These are phyloP conservation scores for Pseudofabraea citricarpa DNA, from an alignment of 2,329 filamentous ascomycete genomes.

Conservation along the genomic window DNA sequence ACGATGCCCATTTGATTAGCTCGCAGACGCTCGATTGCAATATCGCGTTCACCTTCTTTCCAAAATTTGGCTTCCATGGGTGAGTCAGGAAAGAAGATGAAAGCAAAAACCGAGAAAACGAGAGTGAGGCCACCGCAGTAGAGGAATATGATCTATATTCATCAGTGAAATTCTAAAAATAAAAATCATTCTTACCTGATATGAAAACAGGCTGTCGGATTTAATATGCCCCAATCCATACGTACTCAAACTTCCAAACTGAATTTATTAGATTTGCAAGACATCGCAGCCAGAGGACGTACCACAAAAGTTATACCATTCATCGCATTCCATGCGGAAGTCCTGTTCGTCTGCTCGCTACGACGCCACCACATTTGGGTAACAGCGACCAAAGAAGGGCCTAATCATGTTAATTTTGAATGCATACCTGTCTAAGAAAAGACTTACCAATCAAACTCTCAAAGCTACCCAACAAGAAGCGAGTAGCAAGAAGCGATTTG, in stretches of 20 bases:
- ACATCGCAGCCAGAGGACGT: not conserved
- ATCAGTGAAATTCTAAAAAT: constrained; percentile 34
- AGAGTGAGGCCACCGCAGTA: constrained; percentile 13
- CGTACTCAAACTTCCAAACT: not conserved
- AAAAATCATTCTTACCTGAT: constrained; percentile 25
- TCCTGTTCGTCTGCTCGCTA: constrained; percentile 41
- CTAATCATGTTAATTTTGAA: too few species aligned
- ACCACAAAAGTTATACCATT: not conserved
- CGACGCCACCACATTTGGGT: constrained; percentile 58
- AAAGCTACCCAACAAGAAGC: constrained; percentile 62
- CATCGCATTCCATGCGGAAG: not conserved
- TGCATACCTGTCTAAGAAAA: too few species aligned
- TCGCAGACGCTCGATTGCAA: constrained; percentile 10
- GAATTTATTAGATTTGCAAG: not conserved
- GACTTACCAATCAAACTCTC: constrained; percentile 62
- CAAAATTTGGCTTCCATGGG: constrained; percentile 38
- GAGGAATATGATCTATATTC: constrained; percentile 5
- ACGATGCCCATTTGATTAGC: constrained; percentile 6
- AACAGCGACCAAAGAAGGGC: constrained; percentile 60
- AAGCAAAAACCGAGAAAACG: constrained; percentile 31
- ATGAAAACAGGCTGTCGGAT: constrained; percentile 30
- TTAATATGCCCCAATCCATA: constrained; percentile 16
- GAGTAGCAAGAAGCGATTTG: constrained; percentile 52
- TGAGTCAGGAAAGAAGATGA: constrained; percentile 41
- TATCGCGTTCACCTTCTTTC: constrained; percentile 34